Percentiles rank a stretch among this genome's conserved stretches.
phyloP scores from a whole-genome alignment of 306 rosid species.

The Fragaria iinumae region DNA sequence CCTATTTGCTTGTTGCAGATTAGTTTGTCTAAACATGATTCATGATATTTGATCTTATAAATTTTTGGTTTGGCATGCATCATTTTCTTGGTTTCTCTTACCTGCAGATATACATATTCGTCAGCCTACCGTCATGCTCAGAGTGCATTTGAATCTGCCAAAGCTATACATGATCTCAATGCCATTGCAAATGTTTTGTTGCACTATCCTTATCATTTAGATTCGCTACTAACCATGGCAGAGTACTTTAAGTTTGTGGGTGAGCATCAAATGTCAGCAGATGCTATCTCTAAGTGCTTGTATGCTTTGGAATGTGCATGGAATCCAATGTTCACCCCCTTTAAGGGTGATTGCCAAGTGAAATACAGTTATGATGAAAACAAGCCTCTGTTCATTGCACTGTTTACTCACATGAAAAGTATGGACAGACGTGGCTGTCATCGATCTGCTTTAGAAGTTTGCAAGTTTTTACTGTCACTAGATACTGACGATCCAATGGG shows the following conservation, averaged over 20 bases:
- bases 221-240: constrained; percentile 82
- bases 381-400: constrained; percentile 67
- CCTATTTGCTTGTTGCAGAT: background rate
- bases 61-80: background rate
- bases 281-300: constrained; percentile 69
- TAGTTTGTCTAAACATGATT: background rate
- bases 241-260: constrained; percentile 86
- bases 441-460: constrained; percentile 94
- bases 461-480: constrained; percentile 83
- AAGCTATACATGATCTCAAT: constrained; percentile 81
- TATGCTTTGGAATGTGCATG: constrained; percentile 96
- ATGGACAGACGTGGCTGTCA: constrained; percentile 95
- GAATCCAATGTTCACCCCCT: constrained; percentile 80
- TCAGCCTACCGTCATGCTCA: constrained; percentile 70
- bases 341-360: constrained; percentile 86
- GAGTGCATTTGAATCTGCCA: constrained; percentile 75
- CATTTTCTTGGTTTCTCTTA: constrained; percentile 25
- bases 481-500: constrained; percentile 96
- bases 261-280: constrained; percentile 91
- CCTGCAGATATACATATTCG: constrained; percentile 65
- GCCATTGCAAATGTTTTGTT: constrained; percentile 58
- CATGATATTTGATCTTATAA: background rate
- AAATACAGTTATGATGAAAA: constrained; percentile 70
- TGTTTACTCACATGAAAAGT: constrained; percentile 86
- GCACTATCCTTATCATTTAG: constrained; percentile 79